Percentiles rank a stretch among this genome's conserved stretches.
Conservation (phyloP, 1,139 yeast genomes). For the Saccharomycopsis crataegensis region DNA sequence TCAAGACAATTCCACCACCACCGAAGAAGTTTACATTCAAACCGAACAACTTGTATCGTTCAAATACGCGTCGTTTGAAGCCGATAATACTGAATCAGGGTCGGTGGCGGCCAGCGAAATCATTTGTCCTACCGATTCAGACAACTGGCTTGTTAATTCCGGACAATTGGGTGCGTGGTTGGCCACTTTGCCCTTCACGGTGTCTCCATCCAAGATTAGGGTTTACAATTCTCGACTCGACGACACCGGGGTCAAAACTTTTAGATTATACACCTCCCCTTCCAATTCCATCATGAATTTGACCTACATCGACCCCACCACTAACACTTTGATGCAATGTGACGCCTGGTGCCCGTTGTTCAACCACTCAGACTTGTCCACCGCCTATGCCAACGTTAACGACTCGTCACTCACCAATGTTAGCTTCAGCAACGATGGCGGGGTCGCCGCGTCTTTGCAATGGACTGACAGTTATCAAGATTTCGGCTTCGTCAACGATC, state of each 20-base stretch:
- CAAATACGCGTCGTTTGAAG: slow-evolving; percentile 49
- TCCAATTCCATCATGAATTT: slow-evolving; percentile 87
- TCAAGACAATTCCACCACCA: slow-evolving; percentile 27
- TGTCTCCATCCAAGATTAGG: slow-evolving; percentile 68
- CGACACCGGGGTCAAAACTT: slow-evolving; percentile 50
- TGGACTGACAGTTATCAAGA: slow-evolving; percentile 58
- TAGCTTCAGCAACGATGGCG: slow-evolving; percentile 22
- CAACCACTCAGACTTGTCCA: slow-evolving; percentile 28
- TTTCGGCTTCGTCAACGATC: slow-evolving; percentile 66
- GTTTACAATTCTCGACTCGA: slow-evolving; percentile 52
- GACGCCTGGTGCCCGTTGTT: slow-evolving; percentile 83
- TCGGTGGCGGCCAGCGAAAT: slow-evolving; percentile 36
- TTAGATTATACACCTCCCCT: slow-evolving; percentile 72
- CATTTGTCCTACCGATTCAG: slow-evolving; percentile 48
- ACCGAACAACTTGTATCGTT: slow-evolving; percentile 67
- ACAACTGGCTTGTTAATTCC: slow-evolving; percentile 53
- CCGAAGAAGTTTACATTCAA: slow-evolving; percentile 31
- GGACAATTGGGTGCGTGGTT: slow-evolving; percentile 61
- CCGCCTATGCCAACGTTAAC: slow-evolving; percentile 24
- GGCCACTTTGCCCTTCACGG: slow-evolving; percentile 49
- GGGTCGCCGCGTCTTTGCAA: slow-evolving; percentile 27
- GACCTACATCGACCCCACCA: slow-evolving; percentile 69
- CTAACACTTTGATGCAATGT: slow-evolving; percentile 52
- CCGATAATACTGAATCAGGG: slow-evolving; percentile 41
- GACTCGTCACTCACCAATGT: slow-evolving; percentile 21